Percentiles rank a stretch among this genome's conserved stretches.
These are phyloP conservation scores for Neonothopanus nambi DNA, from an alignment of 1,284 basidiomycete genomes.

Conservation along the genomic window DNA sequence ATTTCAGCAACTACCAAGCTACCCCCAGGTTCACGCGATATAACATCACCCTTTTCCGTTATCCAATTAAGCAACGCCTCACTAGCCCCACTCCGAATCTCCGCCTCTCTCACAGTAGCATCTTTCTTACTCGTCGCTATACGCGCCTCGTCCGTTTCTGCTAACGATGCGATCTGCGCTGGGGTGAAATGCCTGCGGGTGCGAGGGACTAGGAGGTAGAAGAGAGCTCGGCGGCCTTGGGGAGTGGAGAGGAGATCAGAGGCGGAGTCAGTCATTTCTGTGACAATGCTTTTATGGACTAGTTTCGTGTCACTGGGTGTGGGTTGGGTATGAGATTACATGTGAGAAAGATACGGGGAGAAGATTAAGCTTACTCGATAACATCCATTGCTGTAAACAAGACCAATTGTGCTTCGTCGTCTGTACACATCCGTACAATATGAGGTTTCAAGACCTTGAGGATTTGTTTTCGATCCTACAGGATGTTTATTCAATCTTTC, in stretches of 20 bases:
- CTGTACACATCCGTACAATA: conserved; percentile 79
- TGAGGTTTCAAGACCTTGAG: conserved; percentile 86
- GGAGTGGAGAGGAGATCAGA: conserved; percentile 53
- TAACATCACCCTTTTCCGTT: conserved; percentile 52
- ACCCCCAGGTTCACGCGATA: conserved; percentile 75
- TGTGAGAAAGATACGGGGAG: neutral
- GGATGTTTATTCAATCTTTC: neutral
- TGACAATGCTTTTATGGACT: conserved; percentile 73
- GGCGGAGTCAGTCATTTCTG: conserved; percentile 58
- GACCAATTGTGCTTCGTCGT: conserved; percentile 86
- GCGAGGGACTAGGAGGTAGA: conserved; percentile 81
- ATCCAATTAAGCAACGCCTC: conserved; percentile 70
- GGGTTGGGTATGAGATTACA: conserved; percentile 1
- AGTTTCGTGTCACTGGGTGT: conserved; percentile 80
- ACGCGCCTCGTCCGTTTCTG: conserved; percentile 67
- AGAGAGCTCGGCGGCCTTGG: conserved; percentile 74
- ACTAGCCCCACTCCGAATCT: conserved; percentile 72
- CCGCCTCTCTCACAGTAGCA: conserved; percentile 54
- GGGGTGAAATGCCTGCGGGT: conserved; percentile 83
- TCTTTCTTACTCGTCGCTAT: conserved; percentile 40
- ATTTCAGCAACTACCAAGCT: conserved; percentile 77
- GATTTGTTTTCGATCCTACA: conserved; percentile 84
- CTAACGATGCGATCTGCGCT: conserved; percentile 64
- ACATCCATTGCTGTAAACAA: conserved; percentile 86
- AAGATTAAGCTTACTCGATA: conserved; percentile 84